Conservation (phyloP, 2,329 filamentous ascomycete species). For the Calycina herbarum region DNA sequence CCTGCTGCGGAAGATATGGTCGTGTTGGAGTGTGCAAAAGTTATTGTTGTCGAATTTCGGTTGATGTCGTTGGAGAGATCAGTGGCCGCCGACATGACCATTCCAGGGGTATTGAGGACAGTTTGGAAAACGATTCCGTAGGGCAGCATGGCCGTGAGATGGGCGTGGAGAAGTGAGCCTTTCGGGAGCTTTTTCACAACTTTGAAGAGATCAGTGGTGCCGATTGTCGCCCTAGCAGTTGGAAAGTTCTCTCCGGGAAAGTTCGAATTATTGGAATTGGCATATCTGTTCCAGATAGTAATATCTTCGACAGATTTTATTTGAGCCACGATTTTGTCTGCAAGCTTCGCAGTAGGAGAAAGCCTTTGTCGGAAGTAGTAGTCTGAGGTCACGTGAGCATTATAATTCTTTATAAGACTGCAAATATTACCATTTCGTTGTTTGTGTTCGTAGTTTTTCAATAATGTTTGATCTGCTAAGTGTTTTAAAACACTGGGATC, state of each 20-base stretch:
- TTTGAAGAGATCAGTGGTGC: neutral
- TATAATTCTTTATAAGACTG: neutral
- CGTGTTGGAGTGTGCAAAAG: neutral
- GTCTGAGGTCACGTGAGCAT: neutral
- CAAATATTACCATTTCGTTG: neutral
- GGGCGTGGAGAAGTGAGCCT: constrained; percentile 1
- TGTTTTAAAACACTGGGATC: neutral
- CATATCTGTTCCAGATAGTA: neutral
- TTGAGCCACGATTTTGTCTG: constrained; percentile 3
- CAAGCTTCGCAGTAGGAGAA: neutral
- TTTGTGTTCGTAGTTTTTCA: constrained; percentile 1
- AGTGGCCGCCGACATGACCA: neutral
- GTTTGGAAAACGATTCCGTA: neutral
- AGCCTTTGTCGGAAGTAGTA: neutral
- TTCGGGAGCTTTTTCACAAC: neutral
- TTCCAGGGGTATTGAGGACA: neutral
- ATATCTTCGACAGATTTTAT: neutral
- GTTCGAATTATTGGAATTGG: neutral
- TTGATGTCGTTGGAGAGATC: neutral
- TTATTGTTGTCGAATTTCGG: neutral
- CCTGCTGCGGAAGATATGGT: neutral
- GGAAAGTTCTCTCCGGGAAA: neutral
- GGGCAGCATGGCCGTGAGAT: neutral
- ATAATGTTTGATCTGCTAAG: neutral
- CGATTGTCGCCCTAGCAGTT: neutral